Evolutionary conservation across 257 asterid species (phyloP).

Genomic region (Eucommia ulmoides): DNA sequence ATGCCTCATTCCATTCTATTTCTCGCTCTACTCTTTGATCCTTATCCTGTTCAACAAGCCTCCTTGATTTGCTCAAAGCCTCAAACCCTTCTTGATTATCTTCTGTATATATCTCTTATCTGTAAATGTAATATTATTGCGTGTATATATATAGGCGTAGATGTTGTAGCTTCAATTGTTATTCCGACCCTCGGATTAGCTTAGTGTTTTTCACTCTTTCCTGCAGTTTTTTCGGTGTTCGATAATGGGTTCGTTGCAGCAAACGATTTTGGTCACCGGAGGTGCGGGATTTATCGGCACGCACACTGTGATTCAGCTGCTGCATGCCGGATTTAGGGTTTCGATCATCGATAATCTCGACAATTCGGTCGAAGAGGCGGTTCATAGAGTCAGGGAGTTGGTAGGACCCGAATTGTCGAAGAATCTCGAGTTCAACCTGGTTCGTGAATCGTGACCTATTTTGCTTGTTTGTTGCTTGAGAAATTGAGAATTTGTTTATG

Average conservation of each 20-base stretch:
- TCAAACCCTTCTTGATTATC: neutral
- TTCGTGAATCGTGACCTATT: conserved; percentile 3
- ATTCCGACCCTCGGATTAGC: too few relatives aligned
- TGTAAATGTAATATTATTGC: neutral
- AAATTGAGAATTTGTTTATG: neutral
- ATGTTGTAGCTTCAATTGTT: neutral
- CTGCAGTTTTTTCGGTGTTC: neutral
- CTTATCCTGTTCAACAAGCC: too few relatives aligned
- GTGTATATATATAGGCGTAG: neutral
- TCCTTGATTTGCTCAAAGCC: conserved; percentile 26
- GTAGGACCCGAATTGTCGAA: conserved; percentile 50
- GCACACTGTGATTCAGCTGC: conserved; percentile 72
- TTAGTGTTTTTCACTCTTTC: neutral
- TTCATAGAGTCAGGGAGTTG: conserved; percentile 40
- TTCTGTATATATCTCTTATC: conserved; percentile 12
- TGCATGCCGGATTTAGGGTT: conserved; percentile 67
- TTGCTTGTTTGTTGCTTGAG: neutral
- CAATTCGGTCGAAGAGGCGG: conserved; percentile 70
- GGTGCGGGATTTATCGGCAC: conserved; percentile 98
- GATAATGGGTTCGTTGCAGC: conserved; percentile 13
- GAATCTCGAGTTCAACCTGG: conserved; percentile 66
- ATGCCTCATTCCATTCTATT: too few relatives aligned
- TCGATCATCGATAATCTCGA: conserved; percentile 67
- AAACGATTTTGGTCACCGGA: conserved; percentile 68
- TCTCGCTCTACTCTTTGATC: too few relatives aligned